Percentiles rank a stretch among this genome's conserved stretches.
These are phyloP conservation scores for Saccharomyces hybrid DNA, from an alignment of 1,139 yeast genomes.

Conservation along the genomic window DNA sequence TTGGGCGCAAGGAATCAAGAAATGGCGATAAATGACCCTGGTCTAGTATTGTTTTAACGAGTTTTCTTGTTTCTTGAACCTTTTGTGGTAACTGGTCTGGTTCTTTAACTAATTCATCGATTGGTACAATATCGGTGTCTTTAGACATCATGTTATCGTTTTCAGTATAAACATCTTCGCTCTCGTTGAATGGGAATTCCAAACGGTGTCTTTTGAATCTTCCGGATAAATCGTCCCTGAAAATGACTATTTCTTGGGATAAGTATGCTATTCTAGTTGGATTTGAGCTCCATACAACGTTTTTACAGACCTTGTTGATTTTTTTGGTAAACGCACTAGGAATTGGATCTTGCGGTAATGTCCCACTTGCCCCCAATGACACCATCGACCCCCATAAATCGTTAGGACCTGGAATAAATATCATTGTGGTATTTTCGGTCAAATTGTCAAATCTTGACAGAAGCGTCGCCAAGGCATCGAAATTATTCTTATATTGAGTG, in stretches of 20 bases:
- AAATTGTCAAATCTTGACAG: constrained; percentile 43
- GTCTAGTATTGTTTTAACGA: constrained; percentile 72
- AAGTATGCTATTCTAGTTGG: constrained; percentile 73
- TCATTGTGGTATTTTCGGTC: constrained; percentile 41
- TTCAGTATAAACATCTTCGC: constrained; percentile 22
- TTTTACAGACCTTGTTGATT: constrained; percentile 54
- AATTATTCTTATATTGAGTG: constrained; percentile 54
- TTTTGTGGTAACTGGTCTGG: constrained; percentile 31
- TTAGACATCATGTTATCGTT: constrained; percentile 12
- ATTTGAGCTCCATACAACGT: constrained; percentile 65
- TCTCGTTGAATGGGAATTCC: constrained; percentile 40
- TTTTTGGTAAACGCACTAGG: constrained; percentile 66
- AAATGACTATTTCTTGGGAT: constrained; percentile 71
- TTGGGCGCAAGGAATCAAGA: constrained; percentile 48
- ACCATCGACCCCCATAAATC: constrained; percentile 88
- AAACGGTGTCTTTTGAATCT: constrained; percentile 66
- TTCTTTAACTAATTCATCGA: constrained; percentile 23
- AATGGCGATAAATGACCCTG: constrained; percentile 89
- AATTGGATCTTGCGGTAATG: constrained; percentile 64
- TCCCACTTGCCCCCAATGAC: constrained; percentile 56
- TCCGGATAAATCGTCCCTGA: constrained; percentile 64
- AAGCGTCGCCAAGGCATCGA: constrained; percentile 60
- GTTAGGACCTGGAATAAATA: constrained; percentile 78
- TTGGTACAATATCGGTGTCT: constrained; percentile 13
- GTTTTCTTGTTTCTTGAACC: constrained; percentile 59